Base-by-base conservation (phyloP, 169 alveolate genomes). In the Eimeria maxima region DNA sequence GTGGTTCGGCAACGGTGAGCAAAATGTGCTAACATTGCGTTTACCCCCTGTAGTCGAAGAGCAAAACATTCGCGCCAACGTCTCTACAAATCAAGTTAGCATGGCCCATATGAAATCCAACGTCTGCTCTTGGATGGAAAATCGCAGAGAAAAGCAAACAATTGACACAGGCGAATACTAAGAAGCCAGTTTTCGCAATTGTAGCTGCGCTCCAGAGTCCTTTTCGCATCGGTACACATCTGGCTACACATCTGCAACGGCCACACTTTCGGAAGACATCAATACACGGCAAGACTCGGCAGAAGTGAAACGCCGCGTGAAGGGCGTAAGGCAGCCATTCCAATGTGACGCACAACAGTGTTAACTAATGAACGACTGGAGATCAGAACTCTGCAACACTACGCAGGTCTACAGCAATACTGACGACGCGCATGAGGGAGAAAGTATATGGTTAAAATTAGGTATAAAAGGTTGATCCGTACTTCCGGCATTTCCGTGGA, bases 401-500 rank as follows among this genome's bases (percentile, higher is more conserved):
- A n/a, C n/a, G n/a, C n/a, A n/a, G n/a, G n/a, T n/a, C n/a, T 65
- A 65, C 74, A 1, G 24, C 33, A 65, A 8, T 38, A n/a, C 16
- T 65, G 42, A 13, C 22, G 42, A n/a, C 13, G 42, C 14, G n/a
- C 13, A 65, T 16, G 14, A 0, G 42, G 42, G 42, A 13, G 42
- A 65, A 3, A n/a, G 74, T 6, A 14, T 24, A 55, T 33, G 10
- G 44, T n/a, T n/a, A 11, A 50, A 81, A 16, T 2, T 55, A 50
- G 27, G 7, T 27, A 24, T 20, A 80, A 22, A 50, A 18, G 11
- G 1, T 0, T 80, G 16, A 6, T 16, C 2, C 93, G 55, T 33
- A 80, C 96, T 94, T 53, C 94, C 94, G n/a, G 96, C 96, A 47
- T 94, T 94, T 38, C 95, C 96, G 69, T 94, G 96, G 63, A 94